These are phyloP conservation scores for Peterozyma toletana DNA, from an alignment of 805 yeast species.

Conservation along the genomic window DNA sequence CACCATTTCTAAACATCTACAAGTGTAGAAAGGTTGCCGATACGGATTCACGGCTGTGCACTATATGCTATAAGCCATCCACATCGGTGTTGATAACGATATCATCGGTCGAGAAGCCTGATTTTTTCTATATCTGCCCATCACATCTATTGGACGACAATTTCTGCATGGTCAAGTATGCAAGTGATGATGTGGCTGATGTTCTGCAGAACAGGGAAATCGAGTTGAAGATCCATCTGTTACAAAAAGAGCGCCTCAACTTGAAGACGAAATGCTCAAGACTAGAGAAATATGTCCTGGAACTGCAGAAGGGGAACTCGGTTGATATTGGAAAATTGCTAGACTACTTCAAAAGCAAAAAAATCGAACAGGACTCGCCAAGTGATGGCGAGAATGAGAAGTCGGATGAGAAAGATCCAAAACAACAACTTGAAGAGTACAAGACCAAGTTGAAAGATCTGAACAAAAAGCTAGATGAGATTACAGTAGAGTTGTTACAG, in stretches of 20 bases:
- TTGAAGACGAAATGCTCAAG: constrained; percentile 26
- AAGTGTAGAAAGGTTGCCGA: constrained; percentile 32
- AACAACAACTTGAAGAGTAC: constrained; percentile 6
- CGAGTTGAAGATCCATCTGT: constrained; percentile 10
- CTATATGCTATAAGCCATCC: constrained; percentile 43
- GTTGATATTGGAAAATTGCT: constrained; percentile 14
- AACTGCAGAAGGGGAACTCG: constrained; percentile 15
- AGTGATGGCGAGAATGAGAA: constrained; percentile 7
- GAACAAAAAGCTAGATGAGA: constrained; percentile 13
- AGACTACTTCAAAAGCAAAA: constrained; percentile 13
- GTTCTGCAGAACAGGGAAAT: constrained; percentile 14
- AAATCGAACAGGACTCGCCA: not conserved
- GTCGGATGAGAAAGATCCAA: constrained; percentile 5
- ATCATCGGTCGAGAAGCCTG: constrained; percentile 30
- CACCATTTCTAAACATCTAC: constrained; percentile 27
- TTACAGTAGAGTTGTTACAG: constrained; percentile 8
- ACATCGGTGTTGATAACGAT: constrained; percentile 34
- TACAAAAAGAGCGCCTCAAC: constrained; percentile 2
- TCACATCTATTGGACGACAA: constrained; percentile 37
- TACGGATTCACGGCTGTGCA: constrained; percentile 36
- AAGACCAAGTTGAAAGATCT: constrained; percentile 6
- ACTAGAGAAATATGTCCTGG: constrained; percentile 22
- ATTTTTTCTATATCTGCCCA: constrained; percentile 46
- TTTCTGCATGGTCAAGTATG: constrained; percentile 30
- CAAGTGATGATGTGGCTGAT: constrained; percentile 20